phyloP scores from a whole-genome alignment of 2,329 filamentous ascomycete genomes.

The Colletotrichum lupini region DNA sequence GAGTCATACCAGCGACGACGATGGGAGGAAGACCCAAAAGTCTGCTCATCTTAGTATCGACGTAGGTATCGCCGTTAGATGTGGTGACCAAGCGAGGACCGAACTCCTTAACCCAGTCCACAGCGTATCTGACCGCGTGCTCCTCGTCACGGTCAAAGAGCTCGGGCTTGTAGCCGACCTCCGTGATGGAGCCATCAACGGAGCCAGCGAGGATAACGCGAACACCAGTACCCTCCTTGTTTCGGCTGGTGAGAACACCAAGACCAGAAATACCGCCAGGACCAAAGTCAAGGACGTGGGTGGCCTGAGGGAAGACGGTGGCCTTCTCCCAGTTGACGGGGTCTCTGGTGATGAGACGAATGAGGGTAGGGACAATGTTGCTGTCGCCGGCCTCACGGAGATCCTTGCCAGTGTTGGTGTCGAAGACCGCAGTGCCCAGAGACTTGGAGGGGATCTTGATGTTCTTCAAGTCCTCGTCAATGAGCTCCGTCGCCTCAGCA shows the following conservation, averaged over 20 bases:
- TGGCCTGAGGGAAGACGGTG: conserved; percentile 89
- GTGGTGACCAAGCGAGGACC: conserved; percentile 93
- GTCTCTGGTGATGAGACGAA: conserved; percentile 94
- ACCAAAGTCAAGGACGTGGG: conserved; percentile 96
- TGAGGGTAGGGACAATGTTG: conserved; percentile 85
- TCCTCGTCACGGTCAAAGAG: conserved; percentile 97
- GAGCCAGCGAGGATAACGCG: conserved; percentile 94
- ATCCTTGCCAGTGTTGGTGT: conserved; percentile 91
- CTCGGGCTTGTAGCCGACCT: conserved; percentile 98
- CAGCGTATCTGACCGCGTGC: conserved; percentile 92
- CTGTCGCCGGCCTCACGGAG: conserved; percentile 76
- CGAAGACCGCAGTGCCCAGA: conserved; percentile 86
- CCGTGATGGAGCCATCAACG: conserved; percentile 88
- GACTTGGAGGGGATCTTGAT: conserved; percentile 78
- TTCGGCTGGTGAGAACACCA: conserved; percentile 95
- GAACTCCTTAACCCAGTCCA: conserved; percentile 98
- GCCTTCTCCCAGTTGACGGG: conserved; percentile 97
- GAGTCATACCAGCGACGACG: conserved; percentile 95
- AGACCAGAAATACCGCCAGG: conserved; percentile 97
- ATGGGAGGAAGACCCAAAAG: conserved; percentile 86
- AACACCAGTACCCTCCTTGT: conserved; percentile 98
- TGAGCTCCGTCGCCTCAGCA: conserved; percentile 80
- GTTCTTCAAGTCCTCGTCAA: conserved; percentile 88
- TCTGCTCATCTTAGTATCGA: conserved; percentile 96
- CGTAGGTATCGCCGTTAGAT: conserved; percentile 87